Percentiles rank a stretch among this genome's conserved stretches.
These are phyloP conservation scores for Corinectria fuckeliana DNA, from an alignment of 2,329 filamentous ascomycete genomes.

Conservation along the genomic window DNA sequence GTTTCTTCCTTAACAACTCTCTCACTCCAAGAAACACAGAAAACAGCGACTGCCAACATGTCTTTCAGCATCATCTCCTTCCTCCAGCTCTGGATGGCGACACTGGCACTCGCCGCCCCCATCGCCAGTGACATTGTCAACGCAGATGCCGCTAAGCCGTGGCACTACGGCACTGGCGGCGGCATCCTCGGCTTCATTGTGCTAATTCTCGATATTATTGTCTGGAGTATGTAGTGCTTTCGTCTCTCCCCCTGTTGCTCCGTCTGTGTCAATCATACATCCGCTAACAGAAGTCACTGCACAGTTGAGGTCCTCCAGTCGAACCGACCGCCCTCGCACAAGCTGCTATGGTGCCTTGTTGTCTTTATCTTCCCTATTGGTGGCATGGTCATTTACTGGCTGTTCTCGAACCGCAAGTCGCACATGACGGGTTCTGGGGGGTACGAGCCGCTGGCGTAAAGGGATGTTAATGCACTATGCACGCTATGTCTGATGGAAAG, in stretches of 20 bases:
- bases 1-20: neutral
- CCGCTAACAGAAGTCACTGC: neutral
- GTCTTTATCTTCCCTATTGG: conserved; percentile 70
- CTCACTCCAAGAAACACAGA: neutral
- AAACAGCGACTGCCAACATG: neutral
- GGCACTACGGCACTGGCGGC: conserved; percentile 67
- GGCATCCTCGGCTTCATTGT: conserved; percentile 68
- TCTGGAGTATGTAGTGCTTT: conserved; percentile 59
- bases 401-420: conserved; percentile 66
- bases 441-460: conserved; percentile 54
- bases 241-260: conserved; percentile 14
- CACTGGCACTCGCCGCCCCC: conserved; percentile 56
- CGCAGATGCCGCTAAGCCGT: conserved; percentile 50
- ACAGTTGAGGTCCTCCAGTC: conserved; percentile 70
- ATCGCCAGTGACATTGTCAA: conserved; percentile 36
- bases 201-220: conserved; percentile 66
- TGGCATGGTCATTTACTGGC: conserved; percentile 67
- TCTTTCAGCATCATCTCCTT: conserved; percentile 11
- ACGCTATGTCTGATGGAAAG: no score
- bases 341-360: conserved; percentile 67
- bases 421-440: conserved; percentile 59
- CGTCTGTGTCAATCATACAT: conserved; percentile 16
- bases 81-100: conserved; percentile 51
- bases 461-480: no score
- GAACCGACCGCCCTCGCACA: conserved; percentile 62